Conservation (phyloP, 345 rosid species). For the Aquilaria malaccensis region DNA sequence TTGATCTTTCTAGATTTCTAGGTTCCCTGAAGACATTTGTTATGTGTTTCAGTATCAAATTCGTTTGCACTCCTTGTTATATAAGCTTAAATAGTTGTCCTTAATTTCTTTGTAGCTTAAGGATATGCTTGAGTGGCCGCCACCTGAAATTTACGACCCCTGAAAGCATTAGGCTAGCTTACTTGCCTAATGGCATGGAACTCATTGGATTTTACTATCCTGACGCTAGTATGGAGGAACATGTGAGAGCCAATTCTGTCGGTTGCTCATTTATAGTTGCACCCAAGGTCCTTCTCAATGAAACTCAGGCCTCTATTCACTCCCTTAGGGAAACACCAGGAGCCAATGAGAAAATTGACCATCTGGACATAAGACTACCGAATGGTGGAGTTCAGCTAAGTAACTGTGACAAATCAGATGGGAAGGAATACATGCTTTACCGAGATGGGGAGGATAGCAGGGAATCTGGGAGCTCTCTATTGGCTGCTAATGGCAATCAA, state of each 20-base stretch:
- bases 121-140: slow-evolving; percentile 78
- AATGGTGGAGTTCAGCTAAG: slow-evolving; percentile 38
- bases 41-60: too few relatives aligned
- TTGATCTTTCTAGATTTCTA: too few relatives aligned
- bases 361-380: slow-evolving; percentile 32
- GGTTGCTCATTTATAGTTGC: slow-evolving; percentile 43
- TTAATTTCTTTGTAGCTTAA: slow-evolving; percentile 49
- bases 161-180: slow-evolving; percentile 37
- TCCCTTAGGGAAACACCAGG: slow-evolving; percentile 38
- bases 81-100: too few relatives aligned
- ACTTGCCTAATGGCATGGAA: slow-evolving; percentile 56
- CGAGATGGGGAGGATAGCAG: slow-evolving; percentile 41
- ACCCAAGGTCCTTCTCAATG: slow-evolving; percentile 29
- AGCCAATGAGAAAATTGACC: slow-evolving; percentile 36
- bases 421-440: slow-evolving; percentile 38
- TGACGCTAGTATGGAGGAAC: slow-evolving; percentile 48
- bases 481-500: slow-evolving; percentile 36
- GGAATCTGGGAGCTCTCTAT: slow-evolving; percentile 42
- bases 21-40: too few relatives aligned
- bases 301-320: slow-evolving; percentile 27
- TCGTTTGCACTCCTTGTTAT: too few relatives aligned
- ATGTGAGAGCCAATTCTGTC: slow-evolving; percentile 54
- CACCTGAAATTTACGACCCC: slow-evolving; percentile 56
- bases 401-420: slow-evolving; percentile 34
- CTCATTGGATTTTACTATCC: slow-evolving; percentile 50